Evolutionary conservation across 2,329 filamentous ascomycete genomes (phyloP).

Genomic region (Penicillium nordicum): DNA sequence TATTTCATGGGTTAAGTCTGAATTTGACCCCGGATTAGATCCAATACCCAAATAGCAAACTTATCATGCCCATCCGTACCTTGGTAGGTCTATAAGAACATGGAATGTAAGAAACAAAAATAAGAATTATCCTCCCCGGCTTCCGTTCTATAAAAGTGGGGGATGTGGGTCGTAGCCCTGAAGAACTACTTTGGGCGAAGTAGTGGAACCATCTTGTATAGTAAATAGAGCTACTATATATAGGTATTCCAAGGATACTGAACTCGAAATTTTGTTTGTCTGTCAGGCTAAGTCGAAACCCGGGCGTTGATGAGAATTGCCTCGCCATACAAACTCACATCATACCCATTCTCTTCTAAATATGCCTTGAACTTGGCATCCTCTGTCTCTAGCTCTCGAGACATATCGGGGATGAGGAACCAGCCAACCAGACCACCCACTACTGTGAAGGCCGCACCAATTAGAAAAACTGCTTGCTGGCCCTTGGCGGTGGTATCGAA

Average conservation of each 20-base stretch:
- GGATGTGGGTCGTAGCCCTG: background rate
- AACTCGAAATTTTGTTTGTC: background rate
- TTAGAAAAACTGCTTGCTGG: slow-evolving; percentile 50
- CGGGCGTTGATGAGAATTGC: slow-evolving; percentile 4
- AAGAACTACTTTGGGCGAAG: background rate
- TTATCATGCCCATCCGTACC: background rate
- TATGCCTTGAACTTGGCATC: slow-evolving; percentile 47
- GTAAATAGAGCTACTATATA: no score
- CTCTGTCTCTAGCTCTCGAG: slow-evolving; percentile 44
- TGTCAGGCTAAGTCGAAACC: background rate
- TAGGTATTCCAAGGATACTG: no score
- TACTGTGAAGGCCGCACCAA: slow-evolving; percentile 50
- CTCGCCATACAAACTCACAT: slow-evolving; percentile 20
- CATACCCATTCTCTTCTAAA: slow-evolving; percentile 44
- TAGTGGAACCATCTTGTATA: background rate
- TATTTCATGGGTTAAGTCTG: background rate
- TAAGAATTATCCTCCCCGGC: background rate
- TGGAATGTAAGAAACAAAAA: background rate
- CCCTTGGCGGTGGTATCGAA: slow-evolving; percentile 44
- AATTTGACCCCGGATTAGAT: background rate
- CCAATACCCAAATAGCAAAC: background rate
- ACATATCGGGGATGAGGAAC: slow-evolving; percentile 48
- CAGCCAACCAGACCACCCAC: slow-evolving; percentile 46
- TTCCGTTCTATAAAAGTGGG: background rate
- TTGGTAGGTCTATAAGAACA: no score